phyloP scores from a whole-genome alignment of 129 eudicot species.

The Mikania micrantha region DNA sequence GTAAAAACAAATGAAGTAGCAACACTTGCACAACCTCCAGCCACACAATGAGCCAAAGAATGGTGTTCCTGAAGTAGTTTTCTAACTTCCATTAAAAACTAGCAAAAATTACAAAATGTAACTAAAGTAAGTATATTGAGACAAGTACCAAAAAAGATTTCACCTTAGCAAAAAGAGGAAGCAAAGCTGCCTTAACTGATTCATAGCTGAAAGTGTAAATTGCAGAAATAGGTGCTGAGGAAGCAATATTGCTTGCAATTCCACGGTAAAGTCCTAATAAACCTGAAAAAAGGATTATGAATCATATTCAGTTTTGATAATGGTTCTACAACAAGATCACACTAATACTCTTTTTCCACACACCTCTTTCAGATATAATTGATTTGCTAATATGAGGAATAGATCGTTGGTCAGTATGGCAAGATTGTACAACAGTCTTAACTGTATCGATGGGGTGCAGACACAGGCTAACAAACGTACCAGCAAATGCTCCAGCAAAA shows the following conservation, averaged over 20 bases:
- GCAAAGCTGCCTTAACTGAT: conserved; percentile 72
- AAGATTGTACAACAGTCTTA: conserved; percentile 84
- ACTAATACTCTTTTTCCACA: not conserved
- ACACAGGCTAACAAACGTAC: conserved; percentile 82
- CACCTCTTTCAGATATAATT: conserved; percentile 85
- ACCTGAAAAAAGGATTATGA: conserved; percentile 36
- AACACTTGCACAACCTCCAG: conserved; percentile 95
- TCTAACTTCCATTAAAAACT: conserved; percentile 9
- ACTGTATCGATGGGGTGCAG: conserved; percentile 93
- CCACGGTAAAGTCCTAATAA: conserved; percentile 87
- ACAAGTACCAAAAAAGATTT: not conserved
- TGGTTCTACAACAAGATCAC: not conserved
- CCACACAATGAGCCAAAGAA: conserved; percentile 79
- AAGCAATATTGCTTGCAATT: conserved; percentile 70
- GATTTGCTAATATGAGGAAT: conserved; percentile 54
- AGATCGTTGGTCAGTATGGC: conserved; percentile 55
- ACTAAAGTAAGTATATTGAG: not conserved
- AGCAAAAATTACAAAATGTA: not conserved
- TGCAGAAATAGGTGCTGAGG: conserved; percentile 98
- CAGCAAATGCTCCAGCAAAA: conserved; percentile 94
- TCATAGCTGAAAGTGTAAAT: conserved; percentile 94
- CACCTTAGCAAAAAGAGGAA: conserved; percentile 87
- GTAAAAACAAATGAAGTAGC: conserved; percentile 94
- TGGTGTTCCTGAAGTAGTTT: conserved; percentile 60
- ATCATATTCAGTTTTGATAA: conserved; percentile 8